These are phyloP conservation scores for Aspergillus steynii DNA, from an alignment of 495 filamentous ascomycete genomes.

Conservation along the genomic window DNA sequence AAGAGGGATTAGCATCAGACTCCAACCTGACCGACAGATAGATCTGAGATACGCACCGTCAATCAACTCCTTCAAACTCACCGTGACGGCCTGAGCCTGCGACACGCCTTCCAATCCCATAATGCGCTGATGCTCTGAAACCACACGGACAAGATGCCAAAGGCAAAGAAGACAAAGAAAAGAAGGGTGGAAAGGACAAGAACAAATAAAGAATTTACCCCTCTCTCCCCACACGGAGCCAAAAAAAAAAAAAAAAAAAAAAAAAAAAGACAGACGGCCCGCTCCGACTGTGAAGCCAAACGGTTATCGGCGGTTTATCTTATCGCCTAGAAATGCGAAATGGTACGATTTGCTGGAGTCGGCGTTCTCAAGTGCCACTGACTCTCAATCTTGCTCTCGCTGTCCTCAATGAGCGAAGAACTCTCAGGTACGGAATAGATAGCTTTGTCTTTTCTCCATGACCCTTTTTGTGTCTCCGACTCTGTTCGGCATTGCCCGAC, in stretches of 20 bases:
- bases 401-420: background rate
- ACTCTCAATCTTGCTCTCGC: background rate
- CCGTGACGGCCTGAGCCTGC: constrained; percentile 51
- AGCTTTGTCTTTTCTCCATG: background rate
- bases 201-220: background rate
- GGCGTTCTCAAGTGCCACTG: background rate
- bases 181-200: no score
- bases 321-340: constrained; percentile 4
- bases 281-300: constrained; percentile 1
- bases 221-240: background rate
- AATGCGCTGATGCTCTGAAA: background rate
- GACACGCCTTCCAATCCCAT: constrained; percentile 24
- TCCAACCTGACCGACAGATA: background rate
- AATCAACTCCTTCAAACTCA: constrained; percentile 54
- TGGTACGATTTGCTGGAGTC: background rate
- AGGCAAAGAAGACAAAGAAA: no score
- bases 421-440: no score
- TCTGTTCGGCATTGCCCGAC: background rate
- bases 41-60: constrained; percentile 23
- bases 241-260: background rate
- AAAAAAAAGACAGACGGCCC: background rate
- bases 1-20: background rate
- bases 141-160: background rate
- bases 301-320: constrained; percentile 2
- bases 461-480: background rate